phyloP scores from a whole-genome alignment of 257 asterid genomes.

The Jacaranda copaia region DNA sequence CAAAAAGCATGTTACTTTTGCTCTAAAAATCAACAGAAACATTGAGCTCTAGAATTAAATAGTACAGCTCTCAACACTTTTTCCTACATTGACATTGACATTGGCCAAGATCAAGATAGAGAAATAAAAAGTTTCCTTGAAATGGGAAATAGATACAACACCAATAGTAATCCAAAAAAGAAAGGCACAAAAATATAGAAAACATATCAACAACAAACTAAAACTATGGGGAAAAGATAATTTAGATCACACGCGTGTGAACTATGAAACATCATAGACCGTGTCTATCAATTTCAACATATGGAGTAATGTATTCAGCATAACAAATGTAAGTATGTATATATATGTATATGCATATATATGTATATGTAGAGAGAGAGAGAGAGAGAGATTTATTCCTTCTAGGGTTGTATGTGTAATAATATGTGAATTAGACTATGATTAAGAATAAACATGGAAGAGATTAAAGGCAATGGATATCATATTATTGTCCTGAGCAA shows the following conservation, averaged over 20 bases:
- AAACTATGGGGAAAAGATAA: slow-evolving; percentile 22
- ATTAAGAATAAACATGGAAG: neutral
- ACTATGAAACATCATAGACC: too few species aligned
- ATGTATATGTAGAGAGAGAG: neutral
- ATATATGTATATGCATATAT: neutral
- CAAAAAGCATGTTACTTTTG: slow-evolving; percentile 14
- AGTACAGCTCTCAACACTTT: slow-evolving; percentile 15
- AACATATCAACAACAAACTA: slow-evolving; percentile 17
- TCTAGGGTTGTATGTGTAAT: neutral
- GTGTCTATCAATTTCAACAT: slow-evolving; percentile 15
- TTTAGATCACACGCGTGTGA: slow-evolving; percentile 33
- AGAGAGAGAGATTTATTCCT: too few species aligned
- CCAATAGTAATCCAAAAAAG: neutral
- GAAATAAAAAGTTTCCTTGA: neutral
- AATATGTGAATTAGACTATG: neutral
- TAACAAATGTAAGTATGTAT: neutral
- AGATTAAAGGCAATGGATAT: neutral
- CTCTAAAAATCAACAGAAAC: slow-evolving; percentile 26
- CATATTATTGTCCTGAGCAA: slow-evolving; percentile 4
- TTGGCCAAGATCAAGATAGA: slow-evolving; percentile 7
- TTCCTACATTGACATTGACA: neutral
- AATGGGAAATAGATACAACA: neutral
- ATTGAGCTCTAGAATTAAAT: slow-evolving; percentile 2
- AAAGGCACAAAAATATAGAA: slow-evolving; percentile 1
- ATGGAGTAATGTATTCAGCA: neutral